Base-by-base conservation (phyloP, 192 early-diverging fungal genomes). In the Coemansia sp. region DNA sequence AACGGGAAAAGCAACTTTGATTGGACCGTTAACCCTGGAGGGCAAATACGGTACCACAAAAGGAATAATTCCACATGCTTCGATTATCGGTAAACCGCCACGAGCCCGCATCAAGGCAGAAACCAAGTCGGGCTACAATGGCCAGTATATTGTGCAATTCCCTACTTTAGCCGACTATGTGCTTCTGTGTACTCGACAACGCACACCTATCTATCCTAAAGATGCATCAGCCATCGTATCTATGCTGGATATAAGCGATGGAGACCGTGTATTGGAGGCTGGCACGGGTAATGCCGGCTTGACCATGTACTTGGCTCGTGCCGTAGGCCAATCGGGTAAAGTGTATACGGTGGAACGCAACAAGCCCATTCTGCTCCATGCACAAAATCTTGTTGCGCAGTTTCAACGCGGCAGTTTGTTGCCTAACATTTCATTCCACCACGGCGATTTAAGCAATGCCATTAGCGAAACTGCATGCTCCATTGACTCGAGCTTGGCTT, bases 201-300 rank as follows among this genome's bases (percentile, higher is more conserved):
- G 68, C 37, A 78, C 74, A 5, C 85, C 85, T 8, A 86, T 88
- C 36, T 88, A 88, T 49, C 84, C 86, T 0, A 86, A 86, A 35
- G 86, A 88, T 46, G 82, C 86, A 0, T 53, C 67, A 16, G 50
- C 58, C 0, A 67, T 74, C 14, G 54, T 83, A 2, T 65, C 68
- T 18, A 63, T 88, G 51, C 63, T 88, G 16, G 86, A 88, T 50
- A 39, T 84, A 3, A 56, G 65, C 5, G 71, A 77, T 2, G 85
- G 81, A 9, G 81, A 80, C 18, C 66, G 74, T 36, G 56, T 88
- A 11, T 62, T 88, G 9, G 86, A 88, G 59, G 86, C 85, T 0
- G 86, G 86, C 0, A 88, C 86, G 0, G 86, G 86, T 0, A 88
- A 88, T 48, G 86, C 80, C 1, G 79, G 80, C 20, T 63, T 88